Evolutionary conservation across 2,329 filamentous ascomycete species (phyloP), one percentile per base, ranked within the genome.

Genomic region (Monilinia fructigena): DNA sequence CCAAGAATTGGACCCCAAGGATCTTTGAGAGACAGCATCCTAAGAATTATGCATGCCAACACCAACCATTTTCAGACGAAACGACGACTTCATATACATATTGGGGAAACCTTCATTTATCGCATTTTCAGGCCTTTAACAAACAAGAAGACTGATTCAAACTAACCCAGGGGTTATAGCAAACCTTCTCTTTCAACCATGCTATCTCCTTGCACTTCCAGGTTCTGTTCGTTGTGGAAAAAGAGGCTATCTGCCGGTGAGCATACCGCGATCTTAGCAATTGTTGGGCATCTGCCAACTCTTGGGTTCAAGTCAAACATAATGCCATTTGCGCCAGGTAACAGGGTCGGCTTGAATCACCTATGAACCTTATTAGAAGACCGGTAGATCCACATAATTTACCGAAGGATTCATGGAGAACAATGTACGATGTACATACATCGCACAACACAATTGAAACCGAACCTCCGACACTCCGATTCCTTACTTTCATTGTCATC

Each of bases 321-420:
- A 50, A 50, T 38, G 45, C 56, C 55, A 58, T 45, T n/a, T 20
- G 18, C 45, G 3, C 55, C 28, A 26, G 12, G 45, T 31, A 31
- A 59, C 55, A 59, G 40, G 55, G 55, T 12, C 38, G 42, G 55
- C 23, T 47, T 45, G 40, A 60, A 35, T 23, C 45, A 60, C n/a
- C n/a, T 16, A 3, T 23, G 56, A 60, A 60, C 56, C 10, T 48
- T 60, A 50, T 35, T 60, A 50, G 28, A 60, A 10, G 20, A 48
- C 26, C 42, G 28, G 42, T 45, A 60, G 42, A 50, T 50, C 45
- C 45, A n/a, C 42, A 48, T 12, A 26, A 60, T 26, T 26, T 26
- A 8, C 42, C 56, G 42, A 59, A 38, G 28, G n/a, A 56, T 56
- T n/a, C 56, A 31, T n/a, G 35, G 28, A 58, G 12, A 16, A 42